Conservation (phyloP, 2,329 filamentous ascomycete species). For the Ophiostoma ips region DNA sequence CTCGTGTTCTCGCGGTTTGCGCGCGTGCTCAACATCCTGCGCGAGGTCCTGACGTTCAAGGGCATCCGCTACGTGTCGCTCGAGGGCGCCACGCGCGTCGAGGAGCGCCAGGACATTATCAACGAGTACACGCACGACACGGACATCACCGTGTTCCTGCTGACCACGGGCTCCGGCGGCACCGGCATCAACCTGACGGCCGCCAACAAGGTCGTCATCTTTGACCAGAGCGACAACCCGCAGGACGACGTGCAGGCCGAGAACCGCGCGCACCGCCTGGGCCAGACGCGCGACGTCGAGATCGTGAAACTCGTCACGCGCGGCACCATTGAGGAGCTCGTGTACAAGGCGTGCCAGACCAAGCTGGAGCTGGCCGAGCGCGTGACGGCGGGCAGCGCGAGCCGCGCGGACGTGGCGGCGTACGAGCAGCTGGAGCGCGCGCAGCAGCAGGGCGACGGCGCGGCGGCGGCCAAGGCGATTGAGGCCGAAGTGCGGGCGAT, state of each 20-base stretch:
- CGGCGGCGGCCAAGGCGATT: constrained; percentile 20
- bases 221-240: constrained; percentile 93
- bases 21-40: constrained; percentile 78
- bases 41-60: constrained; percentile 62
- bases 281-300: constrained; percentile 81
- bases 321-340: constrained; percentile 82
- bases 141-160: constrained; percentile 75
- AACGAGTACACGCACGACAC: constrained; percentile 69
- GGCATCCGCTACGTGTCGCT: constrained; percentile 70
- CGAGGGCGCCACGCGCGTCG: constrained; percentile 70
- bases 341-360: constrained; percentile 78
- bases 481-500: constrained; percentile 32
- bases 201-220: constrained; percentile 95
- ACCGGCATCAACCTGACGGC: constrained; percentile 92
- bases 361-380: constrained; percentile 75
- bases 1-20: constrained; percentile 92
- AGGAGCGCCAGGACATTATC: constrained; percentile 73
- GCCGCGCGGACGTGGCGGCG: constrained; percentile 20
- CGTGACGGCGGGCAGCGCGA: constrained; percentile 25
- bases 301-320: constrained; percentile 72
- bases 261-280: constrained; percentile 89
- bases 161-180: constrained; percentile 89
- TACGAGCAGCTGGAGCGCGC: constrained; percentile 16
- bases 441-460: constrained; percentile 15
- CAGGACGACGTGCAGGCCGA: constrained; percentile 98